Evolutionary conservation across 176 grass and related monocot species (phyloP).

Genomic region (Oryza glaberrima): DNA sequence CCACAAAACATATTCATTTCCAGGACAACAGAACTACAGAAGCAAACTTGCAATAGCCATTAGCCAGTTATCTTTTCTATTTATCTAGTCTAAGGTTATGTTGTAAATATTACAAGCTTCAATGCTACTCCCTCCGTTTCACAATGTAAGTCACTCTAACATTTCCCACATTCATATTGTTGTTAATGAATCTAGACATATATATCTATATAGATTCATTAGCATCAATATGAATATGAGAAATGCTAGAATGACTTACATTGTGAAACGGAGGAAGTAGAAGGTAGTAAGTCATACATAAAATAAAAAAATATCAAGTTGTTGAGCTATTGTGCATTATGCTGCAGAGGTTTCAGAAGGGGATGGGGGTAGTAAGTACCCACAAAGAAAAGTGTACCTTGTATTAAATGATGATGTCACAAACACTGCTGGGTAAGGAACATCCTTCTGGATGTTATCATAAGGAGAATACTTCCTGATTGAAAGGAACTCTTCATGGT

Average conservation of each 20-base stretch:
- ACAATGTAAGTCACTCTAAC: no score
- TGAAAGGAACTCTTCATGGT: slow-evolving; percentile 82
- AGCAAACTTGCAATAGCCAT: background rate
- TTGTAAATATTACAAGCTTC: slow-evolving; percentile 6
- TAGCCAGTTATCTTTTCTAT: background rate
- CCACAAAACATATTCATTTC: slow-evolving; percentile 31
- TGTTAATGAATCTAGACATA: no score
- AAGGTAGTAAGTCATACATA: background rate
- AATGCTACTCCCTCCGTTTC: background rate
- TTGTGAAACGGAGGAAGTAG: background rate
- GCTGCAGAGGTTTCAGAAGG: background rate
- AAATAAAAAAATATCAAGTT: slow-evolving; percentile 18
- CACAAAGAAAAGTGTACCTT: slow-evolving; percentile 46
- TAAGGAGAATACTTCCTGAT: slow-evolving; percentile 96
- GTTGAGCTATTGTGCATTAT: background rate
- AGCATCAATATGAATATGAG: no score
- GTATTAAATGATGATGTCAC: slow-evolving; percentile 93
- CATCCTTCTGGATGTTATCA: slow-evolving; percentile 89
- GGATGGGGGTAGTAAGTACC: background rate
- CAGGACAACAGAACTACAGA: slow-evolving; percentile 15
- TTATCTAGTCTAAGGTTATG: background rate
- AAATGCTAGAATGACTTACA: no score
- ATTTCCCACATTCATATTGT: no score
- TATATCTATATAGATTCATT: no score
- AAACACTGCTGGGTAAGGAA: slow-evolving; percentile 87